Base-by-base conservation (phyloP, 2,329 filamentous ascomycete species). In the Aspergillaceae sp. region DNA sequence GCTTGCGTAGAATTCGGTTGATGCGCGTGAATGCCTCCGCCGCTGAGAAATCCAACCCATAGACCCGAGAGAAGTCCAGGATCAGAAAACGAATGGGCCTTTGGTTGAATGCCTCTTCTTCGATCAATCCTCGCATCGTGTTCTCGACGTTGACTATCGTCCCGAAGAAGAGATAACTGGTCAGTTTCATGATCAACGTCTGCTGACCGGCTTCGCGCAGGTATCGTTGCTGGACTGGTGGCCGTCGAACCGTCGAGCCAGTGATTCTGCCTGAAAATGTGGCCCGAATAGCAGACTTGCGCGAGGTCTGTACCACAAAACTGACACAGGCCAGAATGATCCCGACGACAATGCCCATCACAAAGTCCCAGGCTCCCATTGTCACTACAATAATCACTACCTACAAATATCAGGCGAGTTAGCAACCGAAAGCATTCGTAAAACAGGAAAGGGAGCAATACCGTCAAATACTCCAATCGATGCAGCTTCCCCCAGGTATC, bases 311-410 rank as follows among this genome's bases (percentile, higher is more conserved):
- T 28, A 96, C 83, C 29, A 95, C 87, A 51, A 94, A 85, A 40
- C 87, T 91, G 27, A 94, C 78, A 61, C 94, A 97, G 0, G 92
- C 92, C 40, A 98, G 74, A 1, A 94, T 76, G 45, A 98, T 94
- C 4, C 92, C 92, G 29, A 95, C 79, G 7, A 92, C 82, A 40
- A 98, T 96, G 19, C 92, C 92, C 29, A 89, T 81, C 3, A 98
- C 92, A 61, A 98, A 98, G 66, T 98, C 92, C 69, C 94, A 91
- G 7, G 89, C 82, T 1, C 92, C 92, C 92, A 98, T 98, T 35
- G 94, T 87, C 19, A 96, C 72, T 1, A 96, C 89, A 53, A 97
- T 97, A 34, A 82, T 81, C 46, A 95, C 72, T 40, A 95, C 83
- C 79, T 82, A 48, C 27, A n/a, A n/a, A n/a, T n/a, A n/a, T n/a